These are phyloP conservation scores for Guyanaporus albipodus DNA, from an alignment of 768 basidiomycete species.

Conservation along the genomic window DNA sequence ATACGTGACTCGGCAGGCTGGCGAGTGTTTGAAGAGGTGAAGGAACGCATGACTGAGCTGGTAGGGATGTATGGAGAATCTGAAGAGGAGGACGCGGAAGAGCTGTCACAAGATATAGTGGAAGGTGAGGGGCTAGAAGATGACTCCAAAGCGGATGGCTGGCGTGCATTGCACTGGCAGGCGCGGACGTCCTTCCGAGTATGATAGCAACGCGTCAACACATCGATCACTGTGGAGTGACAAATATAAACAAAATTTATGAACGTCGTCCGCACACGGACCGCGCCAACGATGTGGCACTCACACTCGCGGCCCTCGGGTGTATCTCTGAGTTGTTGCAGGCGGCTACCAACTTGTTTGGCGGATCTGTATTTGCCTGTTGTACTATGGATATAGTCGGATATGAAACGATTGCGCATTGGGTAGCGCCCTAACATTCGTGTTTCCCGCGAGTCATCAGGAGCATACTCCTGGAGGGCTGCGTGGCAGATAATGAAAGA, in stretches of 20 bases:
- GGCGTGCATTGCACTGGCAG: slow-evolving; percentile 19
- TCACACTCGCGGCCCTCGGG: slow-evolving; percentile 67
- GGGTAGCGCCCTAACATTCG: slow-evolving; percentile 72
- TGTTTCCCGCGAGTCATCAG: slow-evolving; percentile 69
- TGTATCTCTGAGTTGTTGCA: slow-evolving; percentile 75
- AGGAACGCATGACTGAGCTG: slow-evolving; percentile 18
- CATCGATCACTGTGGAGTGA: slow-evolving; percentile 31
- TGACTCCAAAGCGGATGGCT: slow-evolving; percentile 9
- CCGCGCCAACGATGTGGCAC: slow-evolving; percentile 31
- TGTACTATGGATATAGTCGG: slow-evolving; percentile 65
- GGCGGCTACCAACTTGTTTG: slow-evolving; percentile 77
- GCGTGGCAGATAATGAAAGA: slow-evolving; percentile 14
- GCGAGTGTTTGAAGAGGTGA: slow-evolving; percentile 21
- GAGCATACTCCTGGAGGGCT: slow-evolving; percentile 73
- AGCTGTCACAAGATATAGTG: slow-evolving; percentile 28
- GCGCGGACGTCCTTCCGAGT: slow-evolving; percentile 22
- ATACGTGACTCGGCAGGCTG: slow-evolving; percentile 24
- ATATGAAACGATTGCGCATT: slow-evolving; percentile 76
- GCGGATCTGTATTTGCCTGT: slow-evolving; percentile 70
- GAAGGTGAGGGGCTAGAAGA: slow-evolving; percentile 17
- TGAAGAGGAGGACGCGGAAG: slow-evolving; percentile 20
- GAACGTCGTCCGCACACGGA: slow-evolving; percentile 24
- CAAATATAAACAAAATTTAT: slow-evolving; percentile 33
- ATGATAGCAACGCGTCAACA: slow-evolving; percentile 33
- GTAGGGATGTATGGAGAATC: slow-evolving; percentile 12